Evolutionary conservation across 1,139 yeast species (phyloP), one percentile per base, ranked within the genome.

Genomic region (Debaryomyces nepalensis): DNA sequence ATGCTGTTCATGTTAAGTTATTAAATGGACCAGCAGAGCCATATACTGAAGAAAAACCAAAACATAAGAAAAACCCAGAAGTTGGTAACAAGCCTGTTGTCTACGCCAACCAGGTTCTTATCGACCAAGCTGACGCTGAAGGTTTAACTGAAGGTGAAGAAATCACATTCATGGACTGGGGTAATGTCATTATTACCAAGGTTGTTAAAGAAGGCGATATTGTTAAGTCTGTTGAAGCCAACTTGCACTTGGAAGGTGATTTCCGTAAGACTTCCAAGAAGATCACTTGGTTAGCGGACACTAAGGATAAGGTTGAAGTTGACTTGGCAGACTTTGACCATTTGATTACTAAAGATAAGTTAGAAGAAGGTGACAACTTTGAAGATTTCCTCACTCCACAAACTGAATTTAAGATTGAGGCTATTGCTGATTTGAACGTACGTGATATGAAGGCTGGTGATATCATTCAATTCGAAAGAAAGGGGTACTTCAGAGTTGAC

Each of bases 91-190:
- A 89, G 79, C 79, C 81, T 61, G 88, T 88, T 39, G 69, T 84
- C 54, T 84, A 71, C 64, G 68, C 81, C 54, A 70, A 80, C 48
- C 69, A 78, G 41, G 72, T 85, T 39, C 66, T 87, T 57, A 75
- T 89, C 56, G 96, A 88, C 61, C 95, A 86, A 68, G 91, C 75
- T 21, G 97, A 89, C 66, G 96, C 96, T 37, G 77, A 72, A 45
- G 70, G 81, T 14, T 70, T 87, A 48, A 79, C 70, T 30, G 83
- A 79, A 41, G 73, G 70, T 42, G 97, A 89, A 68, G 97, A 89
- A 69, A 76, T 89, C 48, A 89, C 97, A 31, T 77, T 89, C 58
- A 89, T 89, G 97, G 97, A 89, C 71, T 89, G 97, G 97, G 97
- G 97, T 76, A 89, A 89, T 59, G 87, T 82, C 42, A 84, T 89